Conservation (phyloP, 495 filamentous ascomycete species). For the Neurospora sp. region DNA sequence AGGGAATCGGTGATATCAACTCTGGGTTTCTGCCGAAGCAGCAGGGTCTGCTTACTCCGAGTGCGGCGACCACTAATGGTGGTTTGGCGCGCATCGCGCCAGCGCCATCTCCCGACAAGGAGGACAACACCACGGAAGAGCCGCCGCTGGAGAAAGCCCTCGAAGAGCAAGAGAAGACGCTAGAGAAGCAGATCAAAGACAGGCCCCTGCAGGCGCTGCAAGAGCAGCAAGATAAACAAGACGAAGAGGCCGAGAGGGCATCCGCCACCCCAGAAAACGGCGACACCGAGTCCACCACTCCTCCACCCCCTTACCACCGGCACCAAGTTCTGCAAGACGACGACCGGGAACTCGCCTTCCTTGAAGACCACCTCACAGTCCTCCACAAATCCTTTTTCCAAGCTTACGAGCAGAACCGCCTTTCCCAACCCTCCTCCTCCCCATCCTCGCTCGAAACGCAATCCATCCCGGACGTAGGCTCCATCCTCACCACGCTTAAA, state of each 20-base stretch:
- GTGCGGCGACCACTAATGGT: constrained; percentile 12
- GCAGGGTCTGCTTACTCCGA: constrained; percentile 51
- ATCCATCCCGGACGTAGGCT: constrained; percentile 74
- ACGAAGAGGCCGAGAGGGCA: constrained; percentile 50
- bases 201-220: constrained; percentile 81
- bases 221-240: constrained; percentile 75
- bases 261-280: constrained; percentile 31
- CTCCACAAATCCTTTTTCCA: constrained; percentile 76
- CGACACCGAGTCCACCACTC: constrained; percentile 17
- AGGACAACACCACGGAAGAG: neutral
- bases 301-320: constrained; percentile 33
- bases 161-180: constrained; percentile 70
- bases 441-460: constrained; percentile 44
- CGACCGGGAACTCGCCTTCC: constrained; percentile 64
- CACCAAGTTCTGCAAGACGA: constrained; percentile 81
- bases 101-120: constrained; percentile 7
- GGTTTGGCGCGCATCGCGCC: constrained; percentile 1
- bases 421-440: constrained; percentile 2
- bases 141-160: constrained; percentile 30
- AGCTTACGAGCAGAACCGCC: constrained; percentile 47
- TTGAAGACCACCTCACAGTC: constrained; percentile 60
- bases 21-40: constrained; percentile 91
- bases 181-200: constrained; percentile 82
- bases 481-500: constrained; percentile 73
- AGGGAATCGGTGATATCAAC: constrained; percentile 98